Conservation (phyloP, 2,329 filamentous ascomycete genomes). For the Venturia oleaginea region DNA sequence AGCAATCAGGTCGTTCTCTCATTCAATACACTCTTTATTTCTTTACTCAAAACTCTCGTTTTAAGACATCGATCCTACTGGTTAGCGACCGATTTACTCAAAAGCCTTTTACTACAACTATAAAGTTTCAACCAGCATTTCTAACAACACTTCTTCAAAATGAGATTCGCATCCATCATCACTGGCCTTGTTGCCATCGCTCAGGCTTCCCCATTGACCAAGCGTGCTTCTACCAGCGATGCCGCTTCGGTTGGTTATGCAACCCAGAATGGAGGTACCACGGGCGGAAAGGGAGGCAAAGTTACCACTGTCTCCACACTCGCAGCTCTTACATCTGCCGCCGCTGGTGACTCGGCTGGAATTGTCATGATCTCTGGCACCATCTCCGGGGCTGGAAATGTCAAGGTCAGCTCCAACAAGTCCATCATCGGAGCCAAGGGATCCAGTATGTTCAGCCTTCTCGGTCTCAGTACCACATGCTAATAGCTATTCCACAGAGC, state of each 20-base stretch:
- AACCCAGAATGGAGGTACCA: conserved; percentile 21
- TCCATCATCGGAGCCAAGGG: conserved; percentile 43
- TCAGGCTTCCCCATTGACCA: background rate
- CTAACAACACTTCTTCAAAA: background rate
- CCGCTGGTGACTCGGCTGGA: conserved; percentile 33
- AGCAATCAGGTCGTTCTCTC: conserved; percentile 4
- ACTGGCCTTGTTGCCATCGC: background rate
- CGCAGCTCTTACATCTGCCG: conserved; percentile 35
- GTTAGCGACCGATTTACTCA: background rate
- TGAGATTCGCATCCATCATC: background rate
- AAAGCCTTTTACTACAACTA: background rate
- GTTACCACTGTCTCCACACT: conserved; percentile 27
- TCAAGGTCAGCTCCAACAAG: conserved; percentile 42
- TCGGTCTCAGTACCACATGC: background rate
- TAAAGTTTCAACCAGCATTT: background rate
- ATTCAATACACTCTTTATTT: background rate
- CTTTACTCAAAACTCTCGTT: background rate
- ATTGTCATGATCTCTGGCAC: conserved; percentile 41
- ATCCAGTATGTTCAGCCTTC: conserved; percentile 21
- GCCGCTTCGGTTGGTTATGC: conserved; percentile 10
- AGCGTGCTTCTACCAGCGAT: background rate
- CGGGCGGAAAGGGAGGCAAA: conserved; percentile 30
- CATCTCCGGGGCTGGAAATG: conserved; percentile 33
- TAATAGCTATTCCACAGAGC: conserved; percentile 19
- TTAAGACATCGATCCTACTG: background rate